Evolutionary conservation across 495 filamentous ascomycete species (phyloP).

Genomic region (Penicillium canescens): DNA sequence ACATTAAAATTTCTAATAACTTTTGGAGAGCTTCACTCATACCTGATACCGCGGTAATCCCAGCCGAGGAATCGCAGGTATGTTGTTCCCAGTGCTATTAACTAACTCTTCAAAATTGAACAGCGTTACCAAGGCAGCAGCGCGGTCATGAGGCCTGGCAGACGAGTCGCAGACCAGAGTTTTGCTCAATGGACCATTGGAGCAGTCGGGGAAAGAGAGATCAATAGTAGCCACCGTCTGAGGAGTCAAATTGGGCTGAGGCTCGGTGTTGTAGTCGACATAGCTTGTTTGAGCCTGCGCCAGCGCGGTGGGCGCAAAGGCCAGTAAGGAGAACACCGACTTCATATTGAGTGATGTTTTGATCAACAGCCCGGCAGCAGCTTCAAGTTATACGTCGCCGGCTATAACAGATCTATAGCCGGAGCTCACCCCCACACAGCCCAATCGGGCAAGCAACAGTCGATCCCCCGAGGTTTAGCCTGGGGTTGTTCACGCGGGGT

Average conservation of each 20-base stretch:
- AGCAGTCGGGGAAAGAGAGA: constrained; percentile 36
- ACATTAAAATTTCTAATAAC: too few relatives aligned
- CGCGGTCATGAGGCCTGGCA: constrained; percentile 46
- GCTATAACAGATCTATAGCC: background rate
- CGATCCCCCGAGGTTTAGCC: constrained; percentile 18
- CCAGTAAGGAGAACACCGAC: constrained; percentile 22
- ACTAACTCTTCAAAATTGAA: constrained; percentile 56
- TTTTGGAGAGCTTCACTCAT: constrained; percentile 35
- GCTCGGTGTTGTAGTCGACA: constrained; percentile 30
- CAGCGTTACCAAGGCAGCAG: constrained; percentile 41
- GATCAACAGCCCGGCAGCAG: constrained; percentile 1
- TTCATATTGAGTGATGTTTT: background rate
- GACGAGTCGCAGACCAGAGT: constrained; percentile 50
- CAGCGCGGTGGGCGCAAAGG: constrained; percentile 26
- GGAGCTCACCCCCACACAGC: constrained; percentile 8
- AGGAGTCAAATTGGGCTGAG: constrained; percentile 31
- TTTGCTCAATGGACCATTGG: constrained; percentile 30
- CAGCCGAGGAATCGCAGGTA: constrained; percentile 56
- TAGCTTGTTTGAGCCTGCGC: constrained; percentile 33
- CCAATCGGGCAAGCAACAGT: constrained; percentile 23
- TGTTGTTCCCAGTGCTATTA: constrained; percentile 55
- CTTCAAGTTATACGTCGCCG: background rate
- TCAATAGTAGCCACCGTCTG: constrained; percentile 24
- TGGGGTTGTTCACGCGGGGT: constrained; percentile 15
- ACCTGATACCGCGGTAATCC: constrained; percentile 56